phyloP scores from a whole-genome alignment of 1,139 yeast species.

The Scheffersomyces stambukii region DNA sequence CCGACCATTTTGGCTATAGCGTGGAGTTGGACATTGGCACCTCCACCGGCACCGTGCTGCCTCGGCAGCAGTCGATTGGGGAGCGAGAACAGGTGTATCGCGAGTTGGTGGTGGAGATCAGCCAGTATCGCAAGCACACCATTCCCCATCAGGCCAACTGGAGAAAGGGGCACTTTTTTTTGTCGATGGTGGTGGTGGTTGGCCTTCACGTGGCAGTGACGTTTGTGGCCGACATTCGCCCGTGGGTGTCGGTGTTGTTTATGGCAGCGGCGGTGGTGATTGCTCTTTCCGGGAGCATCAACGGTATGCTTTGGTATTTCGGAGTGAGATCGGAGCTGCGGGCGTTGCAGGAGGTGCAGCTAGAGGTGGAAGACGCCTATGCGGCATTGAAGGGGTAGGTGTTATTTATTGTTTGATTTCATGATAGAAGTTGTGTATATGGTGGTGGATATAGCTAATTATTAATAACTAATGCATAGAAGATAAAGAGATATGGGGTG shows the following conservation, averaged over 20 bases:
- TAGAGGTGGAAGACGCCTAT: constrained; percentile 51
- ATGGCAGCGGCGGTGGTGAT: constrained; percentile 48
- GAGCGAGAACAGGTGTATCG: constrained; percentile 39
- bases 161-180: constrained; percentile 62
- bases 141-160: constrained; percentile 57
- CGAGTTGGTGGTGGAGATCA: constrained; percentile 55
- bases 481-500: too few relatives aligned
- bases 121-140: constrained; percentile 51
- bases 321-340: constrained; percentile 79
- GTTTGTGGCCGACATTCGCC: constrained; percentile 44
- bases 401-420: background rate
- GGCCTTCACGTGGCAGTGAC: constrained; percentile 45
- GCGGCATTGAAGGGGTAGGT: constrained; percentile 5
- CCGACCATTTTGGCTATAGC: constrained; percentile 91
- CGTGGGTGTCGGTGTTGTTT: constrained; percentile 30
- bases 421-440: background rate
- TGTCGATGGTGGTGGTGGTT: constrained; percentile 39
- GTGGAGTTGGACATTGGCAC: constrained; percentile 39
- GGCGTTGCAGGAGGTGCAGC: constrained; percentile 65
- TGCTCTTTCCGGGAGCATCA: constrained; percentile 62
- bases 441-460: too few relatives aligned
- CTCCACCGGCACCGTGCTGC: constrained; percentile 5
- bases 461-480: too few relatives aligned
- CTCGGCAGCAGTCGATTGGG: constrained; percentile 1
- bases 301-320: constrained; percentile 74